Evolutionary conservation across 2,329 filamentous ascomycete genomes (phyloP).

Genomic region (Arthrobotrys conoides): DNA sequence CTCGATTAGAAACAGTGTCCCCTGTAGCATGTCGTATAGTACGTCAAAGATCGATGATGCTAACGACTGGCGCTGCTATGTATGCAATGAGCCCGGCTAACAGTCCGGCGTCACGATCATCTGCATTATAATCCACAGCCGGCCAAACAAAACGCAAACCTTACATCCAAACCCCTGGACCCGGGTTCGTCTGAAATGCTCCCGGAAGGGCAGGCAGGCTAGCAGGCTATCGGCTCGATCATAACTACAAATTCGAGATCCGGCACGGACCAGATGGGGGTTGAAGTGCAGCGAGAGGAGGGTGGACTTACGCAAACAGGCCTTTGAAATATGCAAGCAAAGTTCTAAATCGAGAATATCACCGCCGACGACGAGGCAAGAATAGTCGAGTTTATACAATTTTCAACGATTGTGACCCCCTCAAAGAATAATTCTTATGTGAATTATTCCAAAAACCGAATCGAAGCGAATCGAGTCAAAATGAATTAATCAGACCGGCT

Average conservation of each 20-base stretch:
- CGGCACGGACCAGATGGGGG: constrained; percentile 13
- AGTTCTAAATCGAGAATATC: constrained; percentile 28
- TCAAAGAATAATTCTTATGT: neutral
- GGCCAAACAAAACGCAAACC: neutral
- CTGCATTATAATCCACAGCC: neutral
- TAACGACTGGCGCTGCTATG: neutral
- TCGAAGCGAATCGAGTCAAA: constrained; percentile 7
- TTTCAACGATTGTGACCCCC: constrained; percentile 13
- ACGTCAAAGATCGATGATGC: neutral
- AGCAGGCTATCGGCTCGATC: neutral
- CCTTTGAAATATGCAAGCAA: constrained; percentile 1
- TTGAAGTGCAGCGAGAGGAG: constrained; percentile 6
- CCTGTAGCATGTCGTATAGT: neutral
- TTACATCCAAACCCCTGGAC: constrained; percentile 7
- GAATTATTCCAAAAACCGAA: constrained; percentile 8
- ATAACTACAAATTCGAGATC: constrained; percentile 2
- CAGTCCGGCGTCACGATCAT: constrained; percentile 11
- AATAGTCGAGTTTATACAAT: constrained; percentile 47
- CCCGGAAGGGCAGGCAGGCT: neutral
- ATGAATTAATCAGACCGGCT: constrained; percentile 55
- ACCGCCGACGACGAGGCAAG: constrained; percentile 37
- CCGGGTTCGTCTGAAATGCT: constrained; percentile 14
- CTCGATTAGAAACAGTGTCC: constrained; percentile 4
- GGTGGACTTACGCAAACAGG: constrained; percentile 61
- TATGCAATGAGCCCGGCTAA: neutral